Conservation (phyloP, 1,139 yeast species). For the Komagataea norvegica region DNA sequence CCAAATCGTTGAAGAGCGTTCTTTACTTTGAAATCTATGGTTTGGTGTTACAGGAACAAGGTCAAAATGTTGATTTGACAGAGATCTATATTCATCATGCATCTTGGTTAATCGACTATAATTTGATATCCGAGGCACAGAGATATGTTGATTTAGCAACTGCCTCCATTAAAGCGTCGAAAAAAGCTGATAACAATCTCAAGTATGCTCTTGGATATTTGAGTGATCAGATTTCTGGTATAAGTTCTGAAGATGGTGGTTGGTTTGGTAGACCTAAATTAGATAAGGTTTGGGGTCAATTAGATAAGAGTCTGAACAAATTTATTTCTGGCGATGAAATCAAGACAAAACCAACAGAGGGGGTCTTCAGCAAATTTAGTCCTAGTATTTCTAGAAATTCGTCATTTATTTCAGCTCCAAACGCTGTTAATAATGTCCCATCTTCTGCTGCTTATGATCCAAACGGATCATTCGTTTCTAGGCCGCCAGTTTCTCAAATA, state of each 20-base stretch:
- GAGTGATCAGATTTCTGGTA: conserved; percentile 42
- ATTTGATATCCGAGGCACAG: conserved; percentile 52
- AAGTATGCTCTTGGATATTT: conserved; percentile 37
- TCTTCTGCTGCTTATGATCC: conserved; percentile 7
- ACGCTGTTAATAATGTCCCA: conserved; percentile 10
- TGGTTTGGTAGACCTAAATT: conserved; percentile 71
- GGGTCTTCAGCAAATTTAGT: conserved; percentile 70
- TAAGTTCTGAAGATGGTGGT: conserved; percentile 34
- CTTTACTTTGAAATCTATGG: conserved; percentile 73
- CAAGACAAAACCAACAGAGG: conserved; percentile 37
- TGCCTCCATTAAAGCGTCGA: conserved; percentile 39
- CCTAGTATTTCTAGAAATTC: conserved; percentile 56
- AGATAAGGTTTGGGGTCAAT: conserved; percentile 83
- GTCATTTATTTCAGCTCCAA: conserved; percentile 35
- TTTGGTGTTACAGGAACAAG: conserved; percentile 38
- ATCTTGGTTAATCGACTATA: conserved; percentile 58
- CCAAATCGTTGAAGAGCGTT: conserved; percentile 34
- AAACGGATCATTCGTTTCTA: conserved; percentile 7
- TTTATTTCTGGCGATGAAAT: conserved; percentile 86
- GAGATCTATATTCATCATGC: conserved; percentile 61
- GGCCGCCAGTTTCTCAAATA: conserved; percentile 4
- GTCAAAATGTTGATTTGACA: conserved; percentile 39
- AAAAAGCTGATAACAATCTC: conserved; percentile 35
- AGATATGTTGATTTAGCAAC: conserved; percentile 52
- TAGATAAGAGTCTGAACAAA: conserved; percentile 73